phyloP scores from a whole-genome alignment of 495 filamentous ascomycete genomes.

The Hyaloscypha finlandica region DNA sequence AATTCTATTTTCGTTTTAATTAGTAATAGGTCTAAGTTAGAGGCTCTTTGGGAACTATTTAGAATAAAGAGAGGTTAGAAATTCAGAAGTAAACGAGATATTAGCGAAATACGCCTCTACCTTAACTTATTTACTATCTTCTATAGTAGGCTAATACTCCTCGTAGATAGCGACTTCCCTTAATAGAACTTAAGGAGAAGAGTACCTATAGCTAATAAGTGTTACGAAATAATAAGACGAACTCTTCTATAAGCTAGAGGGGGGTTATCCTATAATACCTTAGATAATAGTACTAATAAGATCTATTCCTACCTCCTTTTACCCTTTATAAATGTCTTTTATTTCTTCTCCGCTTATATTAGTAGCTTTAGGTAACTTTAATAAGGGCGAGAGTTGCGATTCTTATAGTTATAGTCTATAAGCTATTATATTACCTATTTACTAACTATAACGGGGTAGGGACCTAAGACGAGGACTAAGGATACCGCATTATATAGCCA shows the following conservation, averaged over 20 bases:
- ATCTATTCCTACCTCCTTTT: conserved; percentile 26
- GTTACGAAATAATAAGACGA: conserved; percentile 19
- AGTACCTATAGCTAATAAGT: conserved; percentile 14
- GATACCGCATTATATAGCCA: too few relatives aligned
- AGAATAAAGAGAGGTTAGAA: conserved; percentile 24
- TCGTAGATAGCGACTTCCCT: conserved; percentile 23
- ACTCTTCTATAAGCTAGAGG: conserved; percentile 9
- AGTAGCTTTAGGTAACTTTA: conserved; percentile 29
- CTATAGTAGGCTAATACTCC: too few relatives aligned
- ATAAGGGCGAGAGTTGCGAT: too few relatives aligned
- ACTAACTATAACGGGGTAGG: too few relatives aligned
- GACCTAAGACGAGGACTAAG: too few relatives aligned
- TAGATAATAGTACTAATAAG: conserved; percentile 15
- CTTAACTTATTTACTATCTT: conserved; percentile 27
- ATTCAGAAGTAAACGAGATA: conserved; percentile 25
- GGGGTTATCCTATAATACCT: conserved; percentile 3
- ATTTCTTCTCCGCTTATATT: conserved; percentile 29
- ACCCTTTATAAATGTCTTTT: conserved; percentile 29
- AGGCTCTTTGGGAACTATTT: conserved; percentile 29
- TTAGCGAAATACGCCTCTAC: conserved; percentile 28
- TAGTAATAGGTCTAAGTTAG: conserved; percentile 30
- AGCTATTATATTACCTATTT: too few relatives aligned
- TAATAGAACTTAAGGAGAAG: conserved; percentile 19
- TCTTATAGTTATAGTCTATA: too few relatives aligned
- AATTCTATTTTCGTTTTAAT: conserved; percentile 21